A percentile compares a stretch with the other conserved stretches of the same genome.
These are phyloP conservation scores for Solanum bulbocastanum DNA, from an alignment of 257 asterid species.

Conservation along the genomic window DNA sequence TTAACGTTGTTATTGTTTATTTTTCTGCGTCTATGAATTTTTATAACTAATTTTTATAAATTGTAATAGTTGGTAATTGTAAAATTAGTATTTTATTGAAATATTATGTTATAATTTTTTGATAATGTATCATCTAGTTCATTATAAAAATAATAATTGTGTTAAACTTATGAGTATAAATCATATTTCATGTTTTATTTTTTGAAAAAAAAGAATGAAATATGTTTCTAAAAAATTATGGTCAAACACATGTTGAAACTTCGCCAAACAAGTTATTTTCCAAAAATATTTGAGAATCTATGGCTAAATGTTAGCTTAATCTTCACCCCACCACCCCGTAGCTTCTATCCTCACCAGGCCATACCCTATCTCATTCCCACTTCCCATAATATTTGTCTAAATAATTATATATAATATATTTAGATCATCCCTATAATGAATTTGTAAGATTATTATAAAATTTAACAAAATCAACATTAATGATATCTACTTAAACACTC, in stretches of 20 bases:
- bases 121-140: no score
- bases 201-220: not conserved
- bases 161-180: not conserved
- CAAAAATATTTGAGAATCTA: not conserved
- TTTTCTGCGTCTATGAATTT: not conserved
- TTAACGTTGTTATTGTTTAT: not conserved
- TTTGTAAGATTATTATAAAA: not conserved
- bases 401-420: not conserved
- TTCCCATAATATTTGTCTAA: not conserved
- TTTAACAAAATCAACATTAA: not conserved
- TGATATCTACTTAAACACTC: not conserved
- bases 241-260: not conserved
- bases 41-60: not conserved
- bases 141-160: not conserved
- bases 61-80: not conserved
- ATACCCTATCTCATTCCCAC: not conserved
- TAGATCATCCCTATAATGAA: not conserved
- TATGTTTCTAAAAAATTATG: not conserved
- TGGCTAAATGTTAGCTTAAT: not conserved
- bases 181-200: not conserved
- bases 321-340: not conserved
- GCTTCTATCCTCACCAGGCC: not conserved
- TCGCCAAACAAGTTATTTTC: not conserved
- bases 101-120: no score
- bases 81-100: no score